Evolutionary conservation across 1,284 basidiomycete species (phyloP), one percentile per base, ranked within the genome.

Genomic region (Trichosporon inkin): DNA sequence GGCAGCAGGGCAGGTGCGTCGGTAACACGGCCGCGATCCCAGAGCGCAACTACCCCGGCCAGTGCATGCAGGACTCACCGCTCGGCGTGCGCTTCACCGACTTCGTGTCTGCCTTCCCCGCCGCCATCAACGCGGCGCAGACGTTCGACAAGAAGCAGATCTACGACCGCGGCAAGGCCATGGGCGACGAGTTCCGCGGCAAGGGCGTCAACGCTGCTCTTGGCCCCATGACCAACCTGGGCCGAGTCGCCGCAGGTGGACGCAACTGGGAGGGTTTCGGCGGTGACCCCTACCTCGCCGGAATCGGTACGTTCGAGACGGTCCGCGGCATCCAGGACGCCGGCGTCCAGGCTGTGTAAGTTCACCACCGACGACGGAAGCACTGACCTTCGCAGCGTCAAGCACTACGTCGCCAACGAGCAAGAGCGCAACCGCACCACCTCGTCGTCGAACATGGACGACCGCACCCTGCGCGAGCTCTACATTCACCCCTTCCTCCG

Each of bases 221-320:
- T 8, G 86, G 86, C 8, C 78, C 76, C 1, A 72, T 72, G 68
- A 76, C 73, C 47, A 77, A 78, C 58, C 73, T 87, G 55, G 82
- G 81, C 56, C 82, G 87, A n/a, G 80, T 80, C 1, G 83, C 86
- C 6, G 83, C 82, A 16, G 84, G 81, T 3, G 90, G 90, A 0
- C 80, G 90, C 10, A 90, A 89, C 74, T 93, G 88, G 88, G 90
- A 93, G 80, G 88, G 88, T 8, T 91, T 89, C 64, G 86, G 88
- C 51, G 72, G 61, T 28, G 74, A 77, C 63, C 88, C 89, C 0
- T 92, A 86, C 78, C 79, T 92, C 40, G 73, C 83, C 87, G 63
- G 76, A 80, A 53, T 87, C 73, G 83, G 84, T 0, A 84, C 88
- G 0, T 88, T 86, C 62, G 85, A 88, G 73, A 90, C 87, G 2